phyloP scores from a whole-genome alignment of 1,139 yeast genomes.

The Yamadazyma spencermartinsiae region DNA sequence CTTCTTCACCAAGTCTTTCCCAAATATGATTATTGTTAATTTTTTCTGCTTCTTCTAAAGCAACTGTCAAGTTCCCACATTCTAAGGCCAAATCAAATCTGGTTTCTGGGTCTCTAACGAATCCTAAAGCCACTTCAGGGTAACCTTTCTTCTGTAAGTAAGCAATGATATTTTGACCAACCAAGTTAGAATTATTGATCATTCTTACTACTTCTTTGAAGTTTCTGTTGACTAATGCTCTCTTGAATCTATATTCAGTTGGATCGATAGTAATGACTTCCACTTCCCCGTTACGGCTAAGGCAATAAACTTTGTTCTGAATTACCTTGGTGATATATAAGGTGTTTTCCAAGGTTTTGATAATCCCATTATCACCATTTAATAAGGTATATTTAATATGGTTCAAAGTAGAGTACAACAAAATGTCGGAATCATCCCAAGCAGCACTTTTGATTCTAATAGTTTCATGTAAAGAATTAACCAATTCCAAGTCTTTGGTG shows the following conservation, averaged over 20 bases:
- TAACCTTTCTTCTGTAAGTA: conserved; percentile 94
- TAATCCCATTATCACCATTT: conserved; percentile 93
- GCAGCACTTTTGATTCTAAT: conserved; percentile 96
- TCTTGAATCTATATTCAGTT: conserved; percentile 94
- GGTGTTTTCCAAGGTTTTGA: conserved; percentile 91
- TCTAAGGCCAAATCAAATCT: conserved; percentile 94
- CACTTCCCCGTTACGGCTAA: conserved; percentile 84
- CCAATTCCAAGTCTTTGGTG: conserved; percentile 70
- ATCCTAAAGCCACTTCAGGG: conserved; percentile 92
- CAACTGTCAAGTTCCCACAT: conserved; percentile 84
- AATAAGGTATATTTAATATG: conserved; percentile 91
- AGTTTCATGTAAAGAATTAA: conserved; percentile 92
- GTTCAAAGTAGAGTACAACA: conserved; percentile 90
- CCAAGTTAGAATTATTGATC: conserved; percentile 84
- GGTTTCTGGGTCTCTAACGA: conserved; percentile 95
- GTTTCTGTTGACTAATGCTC: conserved; percentile 85
- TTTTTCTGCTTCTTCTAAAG: conserved; percentile 84
- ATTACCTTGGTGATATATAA: conserved; percentile 74
- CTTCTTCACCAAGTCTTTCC: conserved; percentile 84
- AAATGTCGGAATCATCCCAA: conserved; percentile 94
- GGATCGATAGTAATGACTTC: conserved; percentile 84
- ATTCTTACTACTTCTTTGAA: conserved; percentile 90
- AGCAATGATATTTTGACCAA: conserved; percentile 95
- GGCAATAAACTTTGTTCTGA: conserved; percentile 73
- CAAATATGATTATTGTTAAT: conserved; percentile 70